Evolutionary conservation across 345 rosid species (phyloP).

Genomic region (Erucastrum elatum): DNA sequence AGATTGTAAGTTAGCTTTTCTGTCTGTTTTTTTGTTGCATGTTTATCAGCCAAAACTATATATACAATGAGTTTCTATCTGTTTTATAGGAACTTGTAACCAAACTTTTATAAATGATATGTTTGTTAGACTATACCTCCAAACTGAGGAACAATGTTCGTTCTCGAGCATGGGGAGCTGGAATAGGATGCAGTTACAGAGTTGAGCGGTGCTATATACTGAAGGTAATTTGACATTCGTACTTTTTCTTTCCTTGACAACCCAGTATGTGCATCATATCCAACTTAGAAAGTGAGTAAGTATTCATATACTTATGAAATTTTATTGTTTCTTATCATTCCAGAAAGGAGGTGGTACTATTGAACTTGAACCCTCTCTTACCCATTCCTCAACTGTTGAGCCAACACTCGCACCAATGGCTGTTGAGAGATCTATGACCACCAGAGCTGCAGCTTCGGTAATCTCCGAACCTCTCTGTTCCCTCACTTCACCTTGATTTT

Average conservation of each 20-base stretch:
- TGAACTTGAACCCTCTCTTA: slow-evolving; percentile 93
- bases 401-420: slow-evolving; percentile 99
- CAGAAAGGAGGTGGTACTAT: slow-evolving; percentile 98
- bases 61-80: background rate
- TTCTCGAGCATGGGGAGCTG: slow-evolving; percentile 99
- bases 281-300: slow-evolving; percentile 1
- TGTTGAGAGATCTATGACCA: slow-evolving; percentile 98
- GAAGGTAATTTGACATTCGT: slow-evolving; percentile 58
- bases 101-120: background rate
- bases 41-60: slow-evolving; percentile 7
- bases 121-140: slow-evolving; percentile 71
- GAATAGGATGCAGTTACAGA: slow-evolving; percentile 93
- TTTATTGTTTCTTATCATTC: slow-evolving; percentile 1
- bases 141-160: slow-evolving; percentile 96
- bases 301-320: background rate
- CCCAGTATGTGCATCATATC: background rate
- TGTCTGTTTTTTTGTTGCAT: background rate
- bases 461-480: no score
- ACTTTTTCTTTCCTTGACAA: background rate
- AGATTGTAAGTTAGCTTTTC: slow-evolving; percentile 64
- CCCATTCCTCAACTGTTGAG: slow-evolving; percentile 92
- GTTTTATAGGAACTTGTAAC: background rate
- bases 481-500: background rate
- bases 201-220: slow-evolving; percentile 95
- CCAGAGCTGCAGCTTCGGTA: slow-evolving; percentile 99